Conservation (phyloP, 148 eudicot genomes). For the Tetragonia tetragonoides region DNA sequence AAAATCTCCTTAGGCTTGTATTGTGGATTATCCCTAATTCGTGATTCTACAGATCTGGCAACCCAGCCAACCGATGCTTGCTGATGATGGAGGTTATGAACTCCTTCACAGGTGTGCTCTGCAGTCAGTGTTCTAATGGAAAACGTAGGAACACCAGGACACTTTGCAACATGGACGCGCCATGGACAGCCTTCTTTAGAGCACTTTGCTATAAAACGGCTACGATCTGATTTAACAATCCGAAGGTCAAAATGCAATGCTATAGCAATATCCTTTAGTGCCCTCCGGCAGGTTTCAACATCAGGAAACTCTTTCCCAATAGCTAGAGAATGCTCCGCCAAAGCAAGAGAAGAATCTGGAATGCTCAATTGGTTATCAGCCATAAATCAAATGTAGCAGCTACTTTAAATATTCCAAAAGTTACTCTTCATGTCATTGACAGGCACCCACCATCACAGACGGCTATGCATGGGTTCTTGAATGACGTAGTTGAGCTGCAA, state of each 20-base stretch:
- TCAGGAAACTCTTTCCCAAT: conserved; percentile 91
- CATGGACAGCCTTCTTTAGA: conserved; percentile 94
- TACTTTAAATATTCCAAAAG: conserved; percentile 4
- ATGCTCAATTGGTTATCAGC: conserved; percentile 30
- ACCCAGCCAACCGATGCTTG: conserved; percentile 99
- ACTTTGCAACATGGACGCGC: conserved; percentile 95
- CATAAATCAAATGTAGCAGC: conserved; percentile 31
- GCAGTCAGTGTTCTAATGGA: conserved; percentile 75
- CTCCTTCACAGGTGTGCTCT: conserved; percentile 92
- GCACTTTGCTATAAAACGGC: conserved; percentile 94
- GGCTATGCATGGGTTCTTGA: neutral
- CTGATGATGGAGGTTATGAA: conserved; percentile 80
- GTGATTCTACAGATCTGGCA: conserved; percentile 88
- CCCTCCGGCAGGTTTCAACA: conserved; percentile 88
- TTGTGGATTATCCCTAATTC: conserved; percentile 78
- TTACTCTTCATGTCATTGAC: conserved; percentile 19
- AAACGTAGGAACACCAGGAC: conserved; percentile 77
- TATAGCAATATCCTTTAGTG: conserved; percentile 81
- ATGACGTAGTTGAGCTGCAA: conserved; percentile 2
- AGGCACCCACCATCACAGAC: neutral
- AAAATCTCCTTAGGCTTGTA: conserved; percentile 96
- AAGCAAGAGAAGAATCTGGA: conserved; percentile 31
- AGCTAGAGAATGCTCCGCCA: conserved; percentile 45
- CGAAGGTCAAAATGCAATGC: conserved; percentile 91
- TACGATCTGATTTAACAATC: conserved; percentile 91